A percentile compares a stretch with the other conserved stretches of the same genome.
These are phyloP conservation scores for Phyllosticta citriasiana DNA, from an alignment of 2,329 filamentous ascomycete genomes.

Conservation along the genomic window DNA sequence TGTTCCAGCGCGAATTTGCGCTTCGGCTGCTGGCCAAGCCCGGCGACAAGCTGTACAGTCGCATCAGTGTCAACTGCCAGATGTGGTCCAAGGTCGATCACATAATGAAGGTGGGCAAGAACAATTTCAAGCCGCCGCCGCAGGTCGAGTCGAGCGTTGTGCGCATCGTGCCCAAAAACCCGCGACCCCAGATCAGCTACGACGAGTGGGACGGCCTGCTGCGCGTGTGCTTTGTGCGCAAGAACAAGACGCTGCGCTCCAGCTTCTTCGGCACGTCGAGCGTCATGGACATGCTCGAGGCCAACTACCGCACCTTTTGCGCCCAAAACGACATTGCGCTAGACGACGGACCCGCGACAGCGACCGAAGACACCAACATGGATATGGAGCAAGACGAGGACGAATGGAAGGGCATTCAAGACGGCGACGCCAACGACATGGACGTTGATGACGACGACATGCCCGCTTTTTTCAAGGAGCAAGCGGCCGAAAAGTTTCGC, in stretches of 20 bases:
- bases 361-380: slow-evolving; percentile 38
- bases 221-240: slow-evolving; percentile 70
- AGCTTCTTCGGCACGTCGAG: slow-evolving; percentile 72
- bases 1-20: slow-evolving; percentile 95
- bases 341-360: slow-evolving; percentile 46
- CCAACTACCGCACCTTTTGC: slow-evolving; percentile 85
- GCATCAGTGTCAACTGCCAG: slow-evolving; percentile 87
- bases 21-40: slow-evolving; percentile 80
- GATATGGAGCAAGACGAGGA: slow-evolving; percentile 39
- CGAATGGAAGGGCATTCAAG: slow-evolving; percentile 34
- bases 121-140: slow-evolving; percentile 93
- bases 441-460: slow-evolving; percentile 52
- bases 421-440: slow-evolving; percentile 42
- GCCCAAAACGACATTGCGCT: slow-evolving; percentile 72
- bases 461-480: slow-evolving; percentile 76
- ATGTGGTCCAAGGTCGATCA: slow-evolving; percentile 69
- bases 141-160: slow-evolving; percentile 88
- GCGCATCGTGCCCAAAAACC: slow-evolving; percentile 76
- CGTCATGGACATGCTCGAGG: slow-evolving; percentile 71
- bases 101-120: slow-evolving; percentile 88
- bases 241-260: slow-evolving; percentile 81
- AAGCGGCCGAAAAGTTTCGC: slow-evolving; percentile 42
- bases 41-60: slow-evolving; percentile 78
- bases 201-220: slow-evolving; percentile 92
- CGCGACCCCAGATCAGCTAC: slow-evolving; percentile 78